Base-by-base conservation (phyloP, 768 basidiomycete genomes). In the Dacryopinax spathularia region DNA sequence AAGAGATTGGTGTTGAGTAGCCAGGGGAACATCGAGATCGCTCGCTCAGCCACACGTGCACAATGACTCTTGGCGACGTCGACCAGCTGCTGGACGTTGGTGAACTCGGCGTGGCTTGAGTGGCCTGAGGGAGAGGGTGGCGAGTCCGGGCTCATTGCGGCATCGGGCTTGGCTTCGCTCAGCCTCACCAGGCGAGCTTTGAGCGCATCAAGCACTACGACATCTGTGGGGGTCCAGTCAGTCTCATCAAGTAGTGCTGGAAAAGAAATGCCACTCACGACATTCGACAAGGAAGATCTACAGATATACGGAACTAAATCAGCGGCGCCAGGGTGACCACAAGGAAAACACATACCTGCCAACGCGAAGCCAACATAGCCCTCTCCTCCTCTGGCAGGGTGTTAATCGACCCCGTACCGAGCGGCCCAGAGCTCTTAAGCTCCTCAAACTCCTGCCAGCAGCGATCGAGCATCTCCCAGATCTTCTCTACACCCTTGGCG, bases 251-350 rank as follows among this genome's bases (percentile, higher is more conserved):
- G 16, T 22, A 60, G 22, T 16, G 18, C 34, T 10, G 64, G 22
- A 41, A 22, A 20, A 62, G 37, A 43, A 65, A 61, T 27, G 37
- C n/a, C 35, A 82, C 86, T 78, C 72, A 87, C 86, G 81, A 72
- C 88, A 91, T 73, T 94, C 90, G 68, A 95, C 95, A 66, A 94
- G 85, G 74, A 89, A 92, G 62, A 91, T 88, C 84, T 89, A 70
- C 61, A 69, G 68, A 60, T 59, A 15, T 31, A 10, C 29, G 9
- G 18, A 29, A 9, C 20, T 6, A 9, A 6, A 3, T 56, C 9
- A 25, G 25, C 48, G 18, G 6, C 25, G 15, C 10, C 10, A 22
- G 20, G 12, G 15, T 9, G 48, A 27, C 25, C 9, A 29, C 29
- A 29, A 56, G 31, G n/a, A 27, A 5, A 27, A 13, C 25, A 29